Percentiles rank a stretch among this genome's conserved stretches.
Conservation (phyloP, 1,284 basidiomycete genomes). For the Ceratobasidium sp. region DNA sequence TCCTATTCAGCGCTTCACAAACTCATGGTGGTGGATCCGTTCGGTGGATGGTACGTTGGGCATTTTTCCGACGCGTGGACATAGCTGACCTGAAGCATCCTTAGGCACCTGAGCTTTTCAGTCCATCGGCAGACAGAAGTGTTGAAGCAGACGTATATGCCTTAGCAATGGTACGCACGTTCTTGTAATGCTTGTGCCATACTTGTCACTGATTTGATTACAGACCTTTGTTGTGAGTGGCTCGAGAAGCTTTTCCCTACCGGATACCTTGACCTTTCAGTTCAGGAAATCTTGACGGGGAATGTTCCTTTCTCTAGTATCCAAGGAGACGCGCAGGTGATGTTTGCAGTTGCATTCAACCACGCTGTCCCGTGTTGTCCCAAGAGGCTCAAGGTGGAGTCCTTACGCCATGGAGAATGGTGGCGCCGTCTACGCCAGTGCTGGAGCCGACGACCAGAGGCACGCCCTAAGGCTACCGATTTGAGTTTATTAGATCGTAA, state of each 20-base stretch:
- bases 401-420: background rate
- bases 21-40: background rate
- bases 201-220: too few relatives aligned
- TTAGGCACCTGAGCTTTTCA: too few relatives aligned
- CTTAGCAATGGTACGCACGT: background rate
- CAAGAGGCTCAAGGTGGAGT: background rate
- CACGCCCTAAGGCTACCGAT: background rate
- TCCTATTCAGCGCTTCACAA: background rate
- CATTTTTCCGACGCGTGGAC: too few relatives aligned
- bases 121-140: background rate
- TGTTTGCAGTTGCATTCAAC: background rate
- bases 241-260: background rate
- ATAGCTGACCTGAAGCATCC: too few relatives aligned
- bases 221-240: background rate
- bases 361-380: background rate
- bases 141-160: background rate
- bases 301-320: background rate
- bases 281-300: background rate
- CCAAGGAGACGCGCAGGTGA: background rate
- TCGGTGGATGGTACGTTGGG: background rate
- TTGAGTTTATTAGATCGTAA: background rate
- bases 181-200: background rate
- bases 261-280: too few relatives aligned
- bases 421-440: background rate
- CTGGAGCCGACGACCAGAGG: background rate